Base-by-base conservation (phyloP, 441 rosid genomes). In the Erodium texanum region DNA sequence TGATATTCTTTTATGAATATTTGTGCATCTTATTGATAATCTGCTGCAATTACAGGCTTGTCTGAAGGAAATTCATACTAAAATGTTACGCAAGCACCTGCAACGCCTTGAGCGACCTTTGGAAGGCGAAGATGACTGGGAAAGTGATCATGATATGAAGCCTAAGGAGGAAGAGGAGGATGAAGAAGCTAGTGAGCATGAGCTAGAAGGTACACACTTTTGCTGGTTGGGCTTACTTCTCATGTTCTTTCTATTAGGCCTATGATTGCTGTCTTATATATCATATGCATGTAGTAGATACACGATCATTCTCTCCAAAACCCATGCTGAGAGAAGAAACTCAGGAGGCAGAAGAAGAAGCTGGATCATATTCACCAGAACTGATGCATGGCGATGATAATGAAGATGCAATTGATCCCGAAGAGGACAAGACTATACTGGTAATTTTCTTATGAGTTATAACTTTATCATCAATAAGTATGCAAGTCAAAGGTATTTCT, bases 401-500 rank as follows among this genome's bases (percentile, higher is more conserved):
- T 70, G 96, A 90, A 76, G 97, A 85, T 66, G 97, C 95, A 24
- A 76, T 93, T 66, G 99, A 93, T 74, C 99, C 99, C 36, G 97
- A 88, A 73, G 99, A 89, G 81, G 97, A 91, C 74, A 83, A 78
- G 76, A 95, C 87, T 74, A 77, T 82, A 62, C 80, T 89, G 93
- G 98, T 92, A 86, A 86, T 22, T 73, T 64, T 23, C 29, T 23
- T 18, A 41, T 8, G 34, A 62, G 9, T 24, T 7, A 11, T 45
- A 7, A 66, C 34, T 72, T 73, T 19, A 45, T 67, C 34, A 10
- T 43, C 34, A 10, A 52, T 36, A 9, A 64, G 36, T 56, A 38
- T 66, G 69, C 59, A 27, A 67, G 61, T 70, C 50, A 67, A 62
- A 27, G 50, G 45, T 24, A 22, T 63, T 66, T 58, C 9, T 24